Percentiles rank a stretch among this genome's conserved stretches.
phyloP scores from a whole-genome alignment of 345 rosid species.

The Eucalyptus leucophloia region DNA sequence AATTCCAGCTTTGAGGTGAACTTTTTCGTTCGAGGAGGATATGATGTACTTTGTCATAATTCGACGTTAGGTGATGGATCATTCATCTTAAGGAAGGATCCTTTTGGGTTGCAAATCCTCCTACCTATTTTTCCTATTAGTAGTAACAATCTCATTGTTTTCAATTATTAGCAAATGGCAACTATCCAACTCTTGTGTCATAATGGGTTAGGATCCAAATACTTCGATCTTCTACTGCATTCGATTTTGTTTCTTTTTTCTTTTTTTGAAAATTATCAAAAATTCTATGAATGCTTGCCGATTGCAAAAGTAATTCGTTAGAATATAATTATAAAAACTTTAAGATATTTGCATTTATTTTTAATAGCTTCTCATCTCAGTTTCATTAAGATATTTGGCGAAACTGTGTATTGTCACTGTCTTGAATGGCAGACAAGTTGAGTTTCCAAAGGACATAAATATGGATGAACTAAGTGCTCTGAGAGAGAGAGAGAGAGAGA shows the following conservation, averaged over 20 bases:
- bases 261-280: not conserved
- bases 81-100: not conserved
- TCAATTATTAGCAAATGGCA: not conserved
- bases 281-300: not conserved
- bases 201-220: not conserved
- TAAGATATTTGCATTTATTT: not conserved
- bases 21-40: not conserved
- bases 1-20: not conserved
- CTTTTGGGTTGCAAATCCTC: not conserved
- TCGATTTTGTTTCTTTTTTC: not conserved
- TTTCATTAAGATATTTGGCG: not conserved
- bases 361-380: not conserved
- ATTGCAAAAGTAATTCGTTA: not conserved
- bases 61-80: not conserved
- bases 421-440: too few species aligned
- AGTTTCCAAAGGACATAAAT: not conserved
- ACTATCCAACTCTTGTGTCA: not conserved
- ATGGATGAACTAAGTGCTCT: not conserved
- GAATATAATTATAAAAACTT: not conserved
- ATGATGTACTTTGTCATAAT: not conserved
- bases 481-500: not conserved
- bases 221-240: not conserved
- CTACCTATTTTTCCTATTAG: not conserved
- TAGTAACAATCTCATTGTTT: not conserved
- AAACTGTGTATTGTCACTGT: not conserved